These are phyloP conservation scores for Boletus patriciae DNA, from an alignment of 768 basidiomycete species.

Conservation along the genomic window DNA sequence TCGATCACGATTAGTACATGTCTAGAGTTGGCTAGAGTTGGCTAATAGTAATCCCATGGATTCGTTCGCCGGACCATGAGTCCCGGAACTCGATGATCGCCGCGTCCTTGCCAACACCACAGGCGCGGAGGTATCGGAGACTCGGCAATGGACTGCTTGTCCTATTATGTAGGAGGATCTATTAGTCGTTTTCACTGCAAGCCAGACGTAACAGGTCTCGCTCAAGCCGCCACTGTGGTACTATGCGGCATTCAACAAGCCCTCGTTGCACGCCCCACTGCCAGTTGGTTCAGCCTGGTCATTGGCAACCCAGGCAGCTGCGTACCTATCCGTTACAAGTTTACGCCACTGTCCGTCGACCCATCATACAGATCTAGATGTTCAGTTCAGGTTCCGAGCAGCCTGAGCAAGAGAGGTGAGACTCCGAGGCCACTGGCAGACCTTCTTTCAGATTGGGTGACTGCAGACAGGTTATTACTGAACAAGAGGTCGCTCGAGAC, in stretches of 20 bases:
- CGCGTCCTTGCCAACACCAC: neutral
- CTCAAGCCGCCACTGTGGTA: neutral
- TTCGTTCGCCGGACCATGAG: neutral
- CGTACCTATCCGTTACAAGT: neutral
- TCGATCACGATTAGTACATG: neutral
- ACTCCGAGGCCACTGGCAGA: too few species aligned
- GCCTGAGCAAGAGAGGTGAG: slow-evolving; percentile 10
- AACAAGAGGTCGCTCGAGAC: slow-evolving; percentile 11
- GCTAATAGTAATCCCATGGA: neutral
- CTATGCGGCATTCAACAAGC: neutral
- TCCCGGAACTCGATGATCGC: neutral
- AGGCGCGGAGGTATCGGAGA: neutral
- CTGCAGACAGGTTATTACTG: slow-evolving; percentile 8
- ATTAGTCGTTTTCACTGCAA: slow-evolving; percentile 1
- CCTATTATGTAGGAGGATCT: slow-evolving; percentile 9
- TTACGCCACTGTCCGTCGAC: neutral
- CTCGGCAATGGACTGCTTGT: neutral
- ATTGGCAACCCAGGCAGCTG: neutral
- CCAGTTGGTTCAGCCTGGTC: neutral
- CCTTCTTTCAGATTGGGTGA: neutral
- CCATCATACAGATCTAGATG: slow-evolving; percentile 7
- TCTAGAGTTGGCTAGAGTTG: neutral
- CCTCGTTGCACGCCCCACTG: neutral
- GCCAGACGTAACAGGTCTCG: slow-evolving; percentile 14
- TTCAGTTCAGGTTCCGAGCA: neutral